Evolutionary conservation across 805 yeast species (phyloP), one percentile per base, ranked within the genome.

Genomic region (Wickerhamiella nectarea): DNA sequence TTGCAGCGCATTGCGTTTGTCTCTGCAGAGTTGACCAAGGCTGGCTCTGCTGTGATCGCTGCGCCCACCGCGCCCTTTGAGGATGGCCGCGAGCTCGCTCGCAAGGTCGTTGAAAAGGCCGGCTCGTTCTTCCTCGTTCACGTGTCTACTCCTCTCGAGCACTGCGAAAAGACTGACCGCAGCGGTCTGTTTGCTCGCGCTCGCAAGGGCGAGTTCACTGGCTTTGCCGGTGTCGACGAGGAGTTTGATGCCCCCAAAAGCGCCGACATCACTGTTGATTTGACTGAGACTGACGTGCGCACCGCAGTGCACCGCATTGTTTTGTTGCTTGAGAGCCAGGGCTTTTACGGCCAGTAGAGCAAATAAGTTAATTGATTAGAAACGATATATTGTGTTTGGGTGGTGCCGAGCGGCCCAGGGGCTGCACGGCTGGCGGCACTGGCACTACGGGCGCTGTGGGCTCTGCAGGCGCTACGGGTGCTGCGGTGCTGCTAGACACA

Each of bases 41-140:
- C 95, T n/a, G 96, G 96, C 46, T 68, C 94, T 8, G 97, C 94
- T 53, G 89, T 89, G 34, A 80, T 87, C 51, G 72, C 81, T 40
- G 74, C 79, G 12, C 71, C 76, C 43, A 60, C 66, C 46, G 72
- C 76, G 22, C 66, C 71, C 9, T 64, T 66, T 28, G 62, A 64
- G 34, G 62, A 61, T 36, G 68, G 70, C 47, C 63, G 74, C 34
- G 56, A 61, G n/a, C 47, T 50, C 12, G 70, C 72, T 24, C 66
- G 67, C 47, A 63, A 64, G 46, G 56, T 61, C 20, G 63, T 72
- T 26, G 66, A 71, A 51, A 67, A 67, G 59, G 59, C 67, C 41
- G 78, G 78, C 43, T 56, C 71, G 10, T 74, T 74, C 59, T 63
- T 71, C 56, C 57, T 67, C 12, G 72, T 74, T 22, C 72, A 74